A percentile compares a stretch with the other conserved stretches of the same genome.
Evolutionary conservation across 75 land plant genomes (phyloP).

Genomic region (Gnetum montanum): DNA sequence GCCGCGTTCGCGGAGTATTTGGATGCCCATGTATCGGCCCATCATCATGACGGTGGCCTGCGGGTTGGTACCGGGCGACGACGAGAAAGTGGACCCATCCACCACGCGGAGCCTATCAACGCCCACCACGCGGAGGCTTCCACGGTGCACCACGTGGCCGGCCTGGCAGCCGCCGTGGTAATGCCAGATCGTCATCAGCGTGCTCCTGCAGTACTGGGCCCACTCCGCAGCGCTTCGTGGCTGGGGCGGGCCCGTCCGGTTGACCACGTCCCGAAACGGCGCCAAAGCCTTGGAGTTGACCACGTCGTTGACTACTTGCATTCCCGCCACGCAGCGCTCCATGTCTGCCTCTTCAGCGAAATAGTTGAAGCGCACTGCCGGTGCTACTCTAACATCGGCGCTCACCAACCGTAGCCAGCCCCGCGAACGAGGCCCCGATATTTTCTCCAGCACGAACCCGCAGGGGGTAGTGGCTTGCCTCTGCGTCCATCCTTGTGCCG

Average conservation of each 20-base stretch:
- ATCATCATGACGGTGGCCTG: conserved; percentile 78
- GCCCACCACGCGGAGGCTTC: conserved; percentile 29
- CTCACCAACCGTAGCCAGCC: conserved; percentile 24
- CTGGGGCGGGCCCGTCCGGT: conserved; percentile 30
- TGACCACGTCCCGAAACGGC: conserved; percentile 22
- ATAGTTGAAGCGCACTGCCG: conserved; percentile 46
- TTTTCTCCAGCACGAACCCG: conserved; percentile 56
- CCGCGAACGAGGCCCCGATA: conserved; percentile 26
- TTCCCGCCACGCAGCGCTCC: conserved; percentile 26
- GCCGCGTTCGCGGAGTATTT: not conserved
- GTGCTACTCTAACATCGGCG: conserved; percentile 25
- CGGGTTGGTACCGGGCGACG: conserved; percentile 64
- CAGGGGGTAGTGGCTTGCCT: conserved; percentile 29
- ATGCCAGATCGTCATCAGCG: conserved; percentile 55
- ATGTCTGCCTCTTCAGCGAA: conserved; percentile 33
- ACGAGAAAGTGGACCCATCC: conserved; percentile 50
- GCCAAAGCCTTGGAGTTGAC: conserved; percentile 13
- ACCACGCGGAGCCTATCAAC: conserved; percentile 40
- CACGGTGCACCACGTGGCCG: conserved; percentile 24
- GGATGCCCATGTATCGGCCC: conserved; percentile 15
- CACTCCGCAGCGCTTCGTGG: conserved; percentile 16
- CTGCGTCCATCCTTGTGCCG: not conserved
- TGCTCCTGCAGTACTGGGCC: conserved; percentile 41
- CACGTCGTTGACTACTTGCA: conserved; percentile 14
- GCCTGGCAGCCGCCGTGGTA: conserved; percentile 62